Evolutionary conservation across 257 asterid genomes (phyloP).

Genomic region (Lycium ferocissimum): DNA sequence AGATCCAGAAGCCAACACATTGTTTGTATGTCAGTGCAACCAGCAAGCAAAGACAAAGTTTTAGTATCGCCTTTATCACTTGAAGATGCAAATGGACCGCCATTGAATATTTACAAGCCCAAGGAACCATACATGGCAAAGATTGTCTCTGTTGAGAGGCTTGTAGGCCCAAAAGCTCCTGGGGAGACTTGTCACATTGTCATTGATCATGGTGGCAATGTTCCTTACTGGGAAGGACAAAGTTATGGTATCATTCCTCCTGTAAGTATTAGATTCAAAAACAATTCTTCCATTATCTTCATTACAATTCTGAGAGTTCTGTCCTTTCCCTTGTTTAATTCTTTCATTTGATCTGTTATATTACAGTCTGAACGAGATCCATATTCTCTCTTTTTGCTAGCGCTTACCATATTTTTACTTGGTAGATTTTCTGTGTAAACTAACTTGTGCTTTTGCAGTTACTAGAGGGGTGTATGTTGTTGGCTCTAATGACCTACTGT

Average conservation of each 20-base stretch:
- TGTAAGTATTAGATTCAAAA: conserved; percentile 50
- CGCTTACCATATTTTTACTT: not conserved
- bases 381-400: not conserved
- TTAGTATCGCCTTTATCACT: conserved; percentile 69
- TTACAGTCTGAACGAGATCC: not conserved
- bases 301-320: not conserved
- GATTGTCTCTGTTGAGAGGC: conserved; percentile 77
- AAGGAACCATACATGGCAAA: conserved; percentile 80
- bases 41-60: conserved; percentile 69
- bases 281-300: not conserved
- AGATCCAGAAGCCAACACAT: conserved; percentile 43
- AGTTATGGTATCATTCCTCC: conserved; percentile 94
- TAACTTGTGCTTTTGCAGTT: not conserved
- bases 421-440: not conserved
- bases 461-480: not conserved
- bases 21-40: conserved; percentile 88
- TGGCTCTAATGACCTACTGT: not conserved
- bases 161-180: conserved; percentile 92
- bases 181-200: conserved; percentile 96
- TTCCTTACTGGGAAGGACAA: conserved; percentile 99
- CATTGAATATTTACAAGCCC: conserved; percentile 78
- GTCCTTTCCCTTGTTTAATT: not conserved
- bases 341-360: not conserved
- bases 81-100: conserved; percentile 88
- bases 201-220: conserved; percentile 84